Conservation (phyloP, 2,329 filamentous ascomycete species). For the Akanthomyces muscarius region DNA sequence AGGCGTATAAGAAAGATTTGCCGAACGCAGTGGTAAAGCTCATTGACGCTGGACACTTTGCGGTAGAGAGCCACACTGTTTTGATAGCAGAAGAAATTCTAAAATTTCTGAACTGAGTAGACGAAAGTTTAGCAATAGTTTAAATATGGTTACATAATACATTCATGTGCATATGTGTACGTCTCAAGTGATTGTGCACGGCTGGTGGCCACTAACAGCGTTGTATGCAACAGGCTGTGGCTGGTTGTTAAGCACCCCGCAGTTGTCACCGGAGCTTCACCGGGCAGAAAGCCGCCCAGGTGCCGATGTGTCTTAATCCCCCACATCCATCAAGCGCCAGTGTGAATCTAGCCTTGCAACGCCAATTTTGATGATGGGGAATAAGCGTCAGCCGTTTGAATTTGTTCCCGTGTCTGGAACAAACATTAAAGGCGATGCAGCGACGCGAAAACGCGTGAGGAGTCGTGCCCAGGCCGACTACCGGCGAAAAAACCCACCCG, state of each 20-base stretch:
- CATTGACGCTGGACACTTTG: too few species aligned
- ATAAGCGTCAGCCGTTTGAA: neutral
- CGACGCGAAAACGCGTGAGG: slow-evolving; percentile 1
- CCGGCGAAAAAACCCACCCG: neutral
- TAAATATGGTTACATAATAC: too few species aligned
- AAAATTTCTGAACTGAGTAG: too few species aligned
- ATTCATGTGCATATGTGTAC: too few species aligned
- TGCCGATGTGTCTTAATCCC: neutral
- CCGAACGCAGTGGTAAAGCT: too few species aligned
- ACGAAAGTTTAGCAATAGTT: too few species aligned
- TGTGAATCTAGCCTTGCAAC: neutral
- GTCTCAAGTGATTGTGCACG: too few species aligned
- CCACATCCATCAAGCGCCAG: neutral
- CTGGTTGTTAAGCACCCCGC: neutral
- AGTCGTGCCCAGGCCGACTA: slow-evolving; percentile 7
- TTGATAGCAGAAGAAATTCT: too few species aligned
- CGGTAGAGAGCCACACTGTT: too few species aligned
- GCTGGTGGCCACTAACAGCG: too few species aligned
- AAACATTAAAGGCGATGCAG: slow-evolving; percentile 1
- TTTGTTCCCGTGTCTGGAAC: neutral
- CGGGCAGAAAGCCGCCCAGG: neutral
- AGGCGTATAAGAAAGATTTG: too few species aligned
- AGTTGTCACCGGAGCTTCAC: neutral
- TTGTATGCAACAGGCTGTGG: too few species aligned
- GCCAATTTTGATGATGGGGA: neutral